Evolutionary conservation across 257 asterid species (phyloP).

Genomic region (Capsicum chinense): DNA sequence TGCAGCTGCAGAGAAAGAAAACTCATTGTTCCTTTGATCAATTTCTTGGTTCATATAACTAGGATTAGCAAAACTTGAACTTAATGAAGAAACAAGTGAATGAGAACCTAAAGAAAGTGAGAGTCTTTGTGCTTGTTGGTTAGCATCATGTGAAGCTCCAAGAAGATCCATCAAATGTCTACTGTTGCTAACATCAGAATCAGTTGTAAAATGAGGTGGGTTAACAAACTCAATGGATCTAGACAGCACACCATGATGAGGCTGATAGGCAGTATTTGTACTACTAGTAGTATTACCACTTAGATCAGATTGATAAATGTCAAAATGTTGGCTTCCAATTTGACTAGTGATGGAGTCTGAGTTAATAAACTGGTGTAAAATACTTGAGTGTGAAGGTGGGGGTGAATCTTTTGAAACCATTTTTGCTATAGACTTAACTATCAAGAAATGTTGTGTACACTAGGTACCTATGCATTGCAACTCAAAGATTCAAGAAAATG

Average conservation of each 20-base stretch:
- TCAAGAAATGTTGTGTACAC: slow-evolving; percentile 11
- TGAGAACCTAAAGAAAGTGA: slow-evolving; percentile 71
- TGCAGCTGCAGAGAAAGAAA: slow-evolving; percentile 33
- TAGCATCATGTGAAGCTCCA: slow-evolving; percentile 53
- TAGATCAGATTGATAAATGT: slow-evolving; percentile 44
- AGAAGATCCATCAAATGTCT: slow-evolving; percentile 71
- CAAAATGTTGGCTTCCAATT: slow-evolving; percentile 49
- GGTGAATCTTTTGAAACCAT: slow-evolving; percentile 76
- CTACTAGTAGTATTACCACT: slow-evolving; percentile 26
- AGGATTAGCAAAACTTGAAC: slow-evolving; percentile 37
- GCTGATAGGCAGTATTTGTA: slow-evolving; percentile 34
- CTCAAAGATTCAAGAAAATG: not conserved
- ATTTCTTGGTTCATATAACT: slow-evolving; percentile 16
- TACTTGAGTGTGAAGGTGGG: slow-evolving; percentile 58
- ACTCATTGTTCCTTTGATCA: slow-evolving; percentile 25
- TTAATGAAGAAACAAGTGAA: slow-evolving; percentile 22
- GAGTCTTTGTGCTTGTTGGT: slow-evolving; percentile 60
- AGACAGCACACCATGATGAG: slow-evolving; percentile 43
- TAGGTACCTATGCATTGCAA: slow-evolving; percentile 9
- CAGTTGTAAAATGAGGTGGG: slow-evolving; percentile 45
- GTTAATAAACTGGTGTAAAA: slow-evolving; percentile 61
- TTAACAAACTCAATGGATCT: slow-evolving; percentile 45
- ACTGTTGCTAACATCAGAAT: slow-evolving; percentile 44
- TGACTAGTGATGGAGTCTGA: slow-evolving; percentile 51
- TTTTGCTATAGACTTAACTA: not conserved